Base-by-base conservation (phyloP, 306 rosid species). In the Vicia sativa region DNA sequence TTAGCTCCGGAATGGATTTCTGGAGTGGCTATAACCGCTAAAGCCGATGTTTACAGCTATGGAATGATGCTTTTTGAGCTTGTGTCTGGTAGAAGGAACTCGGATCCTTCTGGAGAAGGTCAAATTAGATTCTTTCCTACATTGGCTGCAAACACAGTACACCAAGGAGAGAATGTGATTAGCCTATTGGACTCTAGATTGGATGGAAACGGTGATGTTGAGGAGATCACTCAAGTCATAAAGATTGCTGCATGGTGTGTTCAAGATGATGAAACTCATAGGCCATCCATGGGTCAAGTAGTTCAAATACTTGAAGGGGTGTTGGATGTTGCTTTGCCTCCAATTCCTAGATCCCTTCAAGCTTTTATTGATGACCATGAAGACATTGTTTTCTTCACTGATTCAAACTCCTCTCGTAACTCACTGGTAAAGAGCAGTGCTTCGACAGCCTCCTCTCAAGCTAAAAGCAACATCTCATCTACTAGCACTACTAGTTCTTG, bases 41-140 rank as follows among this genome's bases (percentile, higher is more conserved):
- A 89, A 77, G 95, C 98, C 0, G 98, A 92, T 74, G 96, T 89
- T 9, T 92, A 84, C 70, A 92, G 98, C 84, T 92, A 78, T 0
- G 98, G 98, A 48, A 92, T 87, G 96, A 86, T 89, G 96, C 89
- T 92, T 46, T 92, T 87, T 11, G 96, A 92, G 77, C 3, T 87
- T 5, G 88, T 89, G 4, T 87, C 95, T 0, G 98, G 98, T 16
- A 73, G 84, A 76, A 77, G 98, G 60, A 92, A 89, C 85, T 82
- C 96, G 0, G 87, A 92, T 71, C 80, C 72, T 53, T 77, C 79
- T 18, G 81, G 80, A 55, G 91, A 86, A 49, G 89, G 88, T 4
- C 64, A 79, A 52, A 80, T 69, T 16, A 81, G 53, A 23, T 92
- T 86, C 78, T 92, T 87, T 41, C 93, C 96, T 38, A 74, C 74